phyloP scores from a whole-genome alignment of 495 filamentous ascomycete species.

The Aspergillus egyptiacus region DNA sequence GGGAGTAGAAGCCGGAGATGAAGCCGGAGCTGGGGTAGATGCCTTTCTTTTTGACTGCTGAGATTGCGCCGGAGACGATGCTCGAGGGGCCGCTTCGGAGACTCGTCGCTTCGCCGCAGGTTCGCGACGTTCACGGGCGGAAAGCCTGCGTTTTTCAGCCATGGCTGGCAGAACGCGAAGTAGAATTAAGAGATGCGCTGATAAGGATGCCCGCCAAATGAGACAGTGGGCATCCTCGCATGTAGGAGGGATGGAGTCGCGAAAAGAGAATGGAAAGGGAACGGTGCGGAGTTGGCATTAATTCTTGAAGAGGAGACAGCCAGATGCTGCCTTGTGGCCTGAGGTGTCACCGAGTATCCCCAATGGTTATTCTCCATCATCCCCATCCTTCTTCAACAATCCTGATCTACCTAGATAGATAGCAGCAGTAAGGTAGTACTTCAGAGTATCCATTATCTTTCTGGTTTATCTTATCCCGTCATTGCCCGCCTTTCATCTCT shows the following conservation, averaged over 20 bases:
- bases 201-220: neutral
- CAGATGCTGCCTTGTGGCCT: constrained; percentile 4
- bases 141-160: constrained; percentile 44
- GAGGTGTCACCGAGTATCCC: neutral
- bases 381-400: neutral
- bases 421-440: too few relatives aligned
- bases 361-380: neutral
- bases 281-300: constrained; percentile 2
- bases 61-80: constrained; percentile 19
- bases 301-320: neutral
- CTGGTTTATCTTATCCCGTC: too few relatives aligned
- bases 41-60: constrained; percentile 32
- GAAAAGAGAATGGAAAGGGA: neutral
- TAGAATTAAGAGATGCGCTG: constrained; percentile 2
- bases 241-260: neutral
- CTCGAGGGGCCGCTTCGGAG: constrained; percentile 37
- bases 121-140: constrained; percentile 44
- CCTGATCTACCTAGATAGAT: too few relatives aligned
- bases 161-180: constrained; percentile 19
- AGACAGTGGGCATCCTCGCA: constrained; percentile 11
- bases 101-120: constrained; percentile 41
- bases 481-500: neutral
- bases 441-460: too few relatives aligned
- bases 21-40: constrained; percentile 27
- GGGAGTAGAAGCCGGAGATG: constrained; percentile 22